These are phyloP conservation scores for Lizonia empirigonia DNA, from an alignment of 2,329 filamentous ascomycete species.

Conservation along the genomic window DNA sequence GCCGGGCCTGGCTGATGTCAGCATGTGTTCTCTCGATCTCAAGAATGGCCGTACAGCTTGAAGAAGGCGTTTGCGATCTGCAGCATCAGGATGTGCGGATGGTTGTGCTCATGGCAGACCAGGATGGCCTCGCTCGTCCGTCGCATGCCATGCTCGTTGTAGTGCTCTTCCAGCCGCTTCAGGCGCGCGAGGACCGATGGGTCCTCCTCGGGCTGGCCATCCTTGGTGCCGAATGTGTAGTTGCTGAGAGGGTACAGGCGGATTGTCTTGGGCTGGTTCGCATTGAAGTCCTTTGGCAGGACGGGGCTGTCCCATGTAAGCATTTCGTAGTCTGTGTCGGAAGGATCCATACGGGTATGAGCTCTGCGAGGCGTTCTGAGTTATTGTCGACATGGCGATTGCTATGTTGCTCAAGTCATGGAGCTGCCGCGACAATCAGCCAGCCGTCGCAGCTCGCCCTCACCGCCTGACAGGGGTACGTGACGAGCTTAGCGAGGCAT, in stretches of 20 bases:
- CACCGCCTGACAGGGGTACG: slow-evolving; percentile 13
- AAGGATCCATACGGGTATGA: slow-evolving; percentile 63
- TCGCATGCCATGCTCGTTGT: slow-evolving; percentile 89
- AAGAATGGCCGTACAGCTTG: slow-evolving; percentile 66
- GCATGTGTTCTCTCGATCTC: neutral
- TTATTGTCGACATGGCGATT: slow-evolving; percentile 78
- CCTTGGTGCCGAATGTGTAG: slow-evolving; percentile 98
- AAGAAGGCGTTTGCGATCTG: slow-evolving; percentile 99
- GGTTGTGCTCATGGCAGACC: slow-evolving; percentile 98
- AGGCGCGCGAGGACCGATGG: slow-evolving; percentile 91
- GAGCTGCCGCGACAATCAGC: slow-evolving; percentile 19
- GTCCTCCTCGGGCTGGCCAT: slow-evolving; percentile 97
- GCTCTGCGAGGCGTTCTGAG: slow-evolving; percentile 75
- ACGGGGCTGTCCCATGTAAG: slow-evolving; percentile 62
- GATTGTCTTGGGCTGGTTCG: slow-evolving; percentile 86
- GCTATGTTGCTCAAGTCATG: slow-evolving; percentile 14
- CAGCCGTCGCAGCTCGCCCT: slow-evolving; percentile 13
- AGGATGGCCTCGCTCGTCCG: slow-evolving; percentile 96
- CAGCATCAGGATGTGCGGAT: slow-evolving; percentile 97
- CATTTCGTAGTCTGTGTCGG: neutral
- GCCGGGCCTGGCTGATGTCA: slow-evolving; percentile 65
- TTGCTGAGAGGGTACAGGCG: slow-evolving; percentile 94
- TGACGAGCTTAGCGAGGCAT: neutral
- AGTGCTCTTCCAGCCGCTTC: slow-evolving; percentile 95
- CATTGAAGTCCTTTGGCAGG: slow-evolving; percentile 82